These are phyloP conservation scores for Tricholoma furcatifolium DNA, from an alignment of 768 basidiomycete species.

Conservation along the genomic window DNA sequence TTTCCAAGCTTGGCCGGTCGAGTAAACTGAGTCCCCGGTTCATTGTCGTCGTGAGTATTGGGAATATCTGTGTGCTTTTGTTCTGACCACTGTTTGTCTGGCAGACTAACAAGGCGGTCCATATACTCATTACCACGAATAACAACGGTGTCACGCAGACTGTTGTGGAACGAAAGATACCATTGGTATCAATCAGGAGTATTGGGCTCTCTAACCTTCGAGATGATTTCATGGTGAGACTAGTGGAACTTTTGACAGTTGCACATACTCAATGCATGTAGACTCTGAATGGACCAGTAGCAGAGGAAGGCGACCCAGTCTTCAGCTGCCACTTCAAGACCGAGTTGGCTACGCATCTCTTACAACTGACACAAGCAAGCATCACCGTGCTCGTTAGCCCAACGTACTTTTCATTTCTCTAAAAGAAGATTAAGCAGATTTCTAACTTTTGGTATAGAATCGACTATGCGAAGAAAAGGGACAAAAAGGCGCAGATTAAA, in stretches of 20 bases:
- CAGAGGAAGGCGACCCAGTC: constrained; percentile 94
- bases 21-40: constrained; percentile 92
- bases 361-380: constrained; percentile 77
- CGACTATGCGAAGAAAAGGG: constrained; percentile 95
- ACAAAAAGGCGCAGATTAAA: constrained; percentile 86
- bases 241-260: not conserved
- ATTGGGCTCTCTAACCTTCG: constrained; percentile 85
- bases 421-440: too few species aligned
- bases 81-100: not conserved
- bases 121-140: constrained; percentile 63
- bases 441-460: constrained; percentile 44
- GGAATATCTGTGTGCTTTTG: not conserved
- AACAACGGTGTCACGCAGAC: constrained; percentile 63
- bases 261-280: constrained; percentile 4
- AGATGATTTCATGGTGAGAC: constrained; percentile 91
- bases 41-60: constrained; percentile 73
- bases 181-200: constrained; percentile 82
- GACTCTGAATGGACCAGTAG: constrained; percentile 74
- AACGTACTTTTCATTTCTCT: too few species aligned
- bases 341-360: constrained; percentile 79
- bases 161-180: constrained; percentile 82
- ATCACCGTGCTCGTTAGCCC: constrained; percentile 74
- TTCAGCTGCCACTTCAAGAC: constrained; percentile 95
- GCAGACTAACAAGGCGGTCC: constrained; percentile 83
- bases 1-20: constrained; percentile 83